phyloP scores from a whole-genome alignment of 2,329 filamentous ascomycete species.

The Ceratocystis albifundus region DNA sequence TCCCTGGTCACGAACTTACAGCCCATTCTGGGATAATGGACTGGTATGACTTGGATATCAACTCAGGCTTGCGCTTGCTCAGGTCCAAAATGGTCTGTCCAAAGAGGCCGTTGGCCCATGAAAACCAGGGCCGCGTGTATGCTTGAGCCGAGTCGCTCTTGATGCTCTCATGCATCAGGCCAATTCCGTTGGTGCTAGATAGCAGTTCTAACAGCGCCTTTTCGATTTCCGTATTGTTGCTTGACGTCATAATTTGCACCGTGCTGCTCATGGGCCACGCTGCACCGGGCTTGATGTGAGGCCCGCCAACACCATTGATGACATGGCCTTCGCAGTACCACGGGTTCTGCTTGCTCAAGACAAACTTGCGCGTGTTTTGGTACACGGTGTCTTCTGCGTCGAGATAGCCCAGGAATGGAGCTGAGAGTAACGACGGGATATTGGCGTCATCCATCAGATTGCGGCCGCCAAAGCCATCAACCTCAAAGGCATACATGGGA shows the following conservation, averaged over 20 bases:
- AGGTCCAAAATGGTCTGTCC: conserved; percentile 71
- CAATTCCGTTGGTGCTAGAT: conserved; percentile 33
- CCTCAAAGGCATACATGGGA: conserved; percentile 64
- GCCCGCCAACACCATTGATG: conserved; percentile 62
- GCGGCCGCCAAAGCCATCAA: conserved; percentile 58
- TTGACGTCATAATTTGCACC: conserved; percentile 41
- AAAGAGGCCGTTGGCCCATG: conserved; percentile 83
- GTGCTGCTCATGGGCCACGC: conserved; percentile 48
- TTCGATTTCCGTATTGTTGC: conserved; percentile 31
- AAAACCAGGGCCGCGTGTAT: conserved; percentile 45
- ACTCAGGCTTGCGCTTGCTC: conserved; percentile 56
- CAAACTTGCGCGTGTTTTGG: conserved; percentile 66
- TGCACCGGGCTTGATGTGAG: conserved; percentile 49
- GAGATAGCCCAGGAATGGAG: conserved; percentile 53
- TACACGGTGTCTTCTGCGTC: conserved; percentile 53
- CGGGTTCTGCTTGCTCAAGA: conserved; percentile 64
- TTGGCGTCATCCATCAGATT: conserved; percentile 64
- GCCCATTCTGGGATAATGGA: conserved; percentile 7
- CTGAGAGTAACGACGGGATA: conserved; percentile 53
- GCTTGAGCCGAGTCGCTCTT: conserved; percentile 29
- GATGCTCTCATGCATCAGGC: conserved; percentile 40
- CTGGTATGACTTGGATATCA: conserved; percentile 45
- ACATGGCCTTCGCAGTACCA: conserved; percentile 59
- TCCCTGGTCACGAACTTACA: neutral
- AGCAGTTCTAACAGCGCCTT: conserved; percentile 32